Evolutionary conservation across 2,329 filamentous ascomycete species (phyloP).

Genomic region (Botrytis hyacinthi): DNA sequence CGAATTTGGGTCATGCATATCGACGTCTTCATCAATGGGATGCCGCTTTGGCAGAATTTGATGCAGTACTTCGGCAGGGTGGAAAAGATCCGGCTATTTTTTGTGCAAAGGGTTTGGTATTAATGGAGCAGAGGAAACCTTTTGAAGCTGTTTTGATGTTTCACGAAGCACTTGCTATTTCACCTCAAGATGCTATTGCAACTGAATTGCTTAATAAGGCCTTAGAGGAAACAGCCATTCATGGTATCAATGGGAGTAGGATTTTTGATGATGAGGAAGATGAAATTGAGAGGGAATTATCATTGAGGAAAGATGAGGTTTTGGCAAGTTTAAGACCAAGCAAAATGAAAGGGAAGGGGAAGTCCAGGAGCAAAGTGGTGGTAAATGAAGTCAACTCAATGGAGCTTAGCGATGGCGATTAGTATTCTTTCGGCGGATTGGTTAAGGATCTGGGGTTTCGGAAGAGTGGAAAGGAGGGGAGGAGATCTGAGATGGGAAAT

Average conservation of each 20-base stretch:
- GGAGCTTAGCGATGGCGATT: slow-evolving; percentile 57
- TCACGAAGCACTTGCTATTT: slow-evolving; percentile 79
- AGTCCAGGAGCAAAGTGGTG: slow-evolving; percentile 41
- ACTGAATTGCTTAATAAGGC: slow-evolving; percentile 75
- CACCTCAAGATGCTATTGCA: slow-evolving; percentile 76
- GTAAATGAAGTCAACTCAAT: slow-evolving; percentile 47
- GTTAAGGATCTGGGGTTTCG: neutral
- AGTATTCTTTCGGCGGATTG: slow-evolving; percentile 5
- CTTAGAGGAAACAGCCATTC: slow-evolving; percentile 57
- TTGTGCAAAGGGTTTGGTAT: slow-evolving; percentile 77
- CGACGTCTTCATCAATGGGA: slow-evolving; percentile 68
- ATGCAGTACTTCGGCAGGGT: slow-evolving; percentile 80
- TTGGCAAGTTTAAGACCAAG: slow-evolving; percentile 43
- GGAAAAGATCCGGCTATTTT: slow-evolving; percentile 78
- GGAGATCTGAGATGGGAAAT: neutral
- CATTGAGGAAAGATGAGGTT: slow-evolving; percentile 47
- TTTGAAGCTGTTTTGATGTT: slow-evolving; percentile 78
- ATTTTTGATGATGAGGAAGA: slow-evolving; percentile 46
- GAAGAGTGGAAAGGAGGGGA: neutral
- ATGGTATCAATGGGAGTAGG: slow-evolving; percentile 29
- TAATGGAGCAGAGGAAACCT: slow-evolving; percentile 71
- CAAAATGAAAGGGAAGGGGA: slow-evolving; percentile 46
- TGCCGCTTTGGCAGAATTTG: slow-evolving; percentile 76
- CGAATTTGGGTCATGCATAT: slow-evolving; percentile 86
- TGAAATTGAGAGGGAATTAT: slow-evolving; percentile 55